phyloP scores from a whole-genome alignment of 768 basidiomycete genomes.

The Russula brevipes region DNA sequence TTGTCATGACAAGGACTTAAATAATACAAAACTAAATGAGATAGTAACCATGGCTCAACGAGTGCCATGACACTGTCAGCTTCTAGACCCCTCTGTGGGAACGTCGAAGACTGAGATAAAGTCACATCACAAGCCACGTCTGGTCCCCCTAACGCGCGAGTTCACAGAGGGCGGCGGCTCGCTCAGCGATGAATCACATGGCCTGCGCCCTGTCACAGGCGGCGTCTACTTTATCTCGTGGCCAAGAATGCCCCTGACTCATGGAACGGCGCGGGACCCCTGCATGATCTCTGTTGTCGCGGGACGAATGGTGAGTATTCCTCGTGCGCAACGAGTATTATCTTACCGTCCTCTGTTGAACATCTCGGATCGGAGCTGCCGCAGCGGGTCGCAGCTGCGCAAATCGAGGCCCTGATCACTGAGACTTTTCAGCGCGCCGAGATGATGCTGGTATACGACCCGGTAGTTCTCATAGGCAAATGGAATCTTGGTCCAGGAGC shows the following conservation, averaged over 20 bases:
- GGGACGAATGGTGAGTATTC: not conserved
- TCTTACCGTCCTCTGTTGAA: conserved; percentile 15
- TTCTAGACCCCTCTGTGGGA: not conserved
- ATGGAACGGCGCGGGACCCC: not conserved
- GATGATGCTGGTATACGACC: conserved; percentile 8
- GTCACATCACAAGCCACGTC: conserved; percentile 1
- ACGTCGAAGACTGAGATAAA: not conserved
- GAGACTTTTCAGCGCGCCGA: conserved; percentile 6
- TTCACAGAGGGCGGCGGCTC: not conserved
- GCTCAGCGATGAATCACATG: not conserved
- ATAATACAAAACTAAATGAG: not conserved
- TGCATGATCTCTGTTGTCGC: conserved; percentile 11
- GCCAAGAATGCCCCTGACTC: not conserved
- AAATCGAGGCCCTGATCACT: conserved; percentile 4
- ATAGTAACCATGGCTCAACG: not conserved
- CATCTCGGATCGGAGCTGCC: conserved; percentile 1
- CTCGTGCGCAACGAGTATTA: not conserved
- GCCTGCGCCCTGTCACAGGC: conserved; percentile 4
- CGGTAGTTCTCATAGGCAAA: conserved; percentile 18
- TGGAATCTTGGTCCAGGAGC: conserved; percentile 6
- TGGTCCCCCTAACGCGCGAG: not conserved
- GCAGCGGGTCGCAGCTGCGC: conserved; percentile 12
- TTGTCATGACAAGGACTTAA: not conserved
- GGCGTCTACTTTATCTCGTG: conserved; percentile 8
- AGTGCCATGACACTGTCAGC: not conserved